phyloP scores from a whole-genome alignment of 805 yeast genomes.

The Yarrowia osloensis region DNA sequence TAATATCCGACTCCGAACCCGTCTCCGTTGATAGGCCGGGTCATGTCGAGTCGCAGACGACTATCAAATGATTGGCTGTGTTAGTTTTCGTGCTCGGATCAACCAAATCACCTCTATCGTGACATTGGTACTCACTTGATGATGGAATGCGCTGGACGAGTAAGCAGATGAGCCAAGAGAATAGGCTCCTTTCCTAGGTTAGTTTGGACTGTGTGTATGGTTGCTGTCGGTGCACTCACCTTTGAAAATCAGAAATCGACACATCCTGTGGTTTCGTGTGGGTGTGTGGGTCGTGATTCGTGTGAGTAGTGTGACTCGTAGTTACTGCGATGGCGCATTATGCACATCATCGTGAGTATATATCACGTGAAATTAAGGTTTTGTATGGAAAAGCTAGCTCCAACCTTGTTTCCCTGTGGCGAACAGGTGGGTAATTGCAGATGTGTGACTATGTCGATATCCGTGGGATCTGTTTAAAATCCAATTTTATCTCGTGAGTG shows the following conservation, averaged over 20 bases:
- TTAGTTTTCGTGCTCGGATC: background rate
- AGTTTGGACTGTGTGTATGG: background rate
- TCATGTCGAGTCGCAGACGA: slow-evolving; percentile 77
- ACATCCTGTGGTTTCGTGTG: slow-evolving; percentile 50
- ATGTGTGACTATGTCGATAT: background rate
- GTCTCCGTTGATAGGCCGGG: slow-evolving; percentile 93
- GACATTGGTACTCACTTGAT: slow-evolving; percentile 55
- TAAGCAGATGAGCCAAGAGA: slow-evolving; percentile 77
- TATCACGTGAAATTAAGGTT: slow-evolving; percentile 12
- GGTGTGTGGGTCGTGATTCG: background rate
- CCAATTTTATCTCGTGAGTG: too few relatives aligned
- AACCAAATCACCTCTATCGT: background rate
- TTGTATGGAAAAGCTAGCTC: background rate
- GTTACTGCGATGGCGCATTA: slow-evolving; percentile 17
- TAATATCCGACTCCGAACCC: slow-evolving; percentile 98
- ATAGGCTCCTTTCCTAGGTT: slow-evolving; percentile 76
- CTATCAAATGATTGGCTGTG: slow-evolving; percentile 82
- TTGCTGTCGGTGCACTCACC: slow-evolving; percentile 37
- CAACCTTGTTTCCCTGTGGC: background rate
- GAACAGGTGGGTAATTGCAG: background rate
- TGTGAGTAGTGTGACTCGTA: background rate
- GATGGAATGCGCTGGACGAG: slow-evolving; percentile 95
- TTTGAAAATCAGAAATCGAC: slow-evolving; percentile 88
- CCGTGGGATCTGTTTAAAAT: too few relatives aligned
- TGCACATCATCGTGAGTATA: slow-evolving; percentile 18